A percentile compares a stretch with the other conserved stretches of the same genome.
Evolutionary conservation across 768 basidiomycete genomes (phyloP).

Genomic region (Lanmaoa rubissima): DNA sequence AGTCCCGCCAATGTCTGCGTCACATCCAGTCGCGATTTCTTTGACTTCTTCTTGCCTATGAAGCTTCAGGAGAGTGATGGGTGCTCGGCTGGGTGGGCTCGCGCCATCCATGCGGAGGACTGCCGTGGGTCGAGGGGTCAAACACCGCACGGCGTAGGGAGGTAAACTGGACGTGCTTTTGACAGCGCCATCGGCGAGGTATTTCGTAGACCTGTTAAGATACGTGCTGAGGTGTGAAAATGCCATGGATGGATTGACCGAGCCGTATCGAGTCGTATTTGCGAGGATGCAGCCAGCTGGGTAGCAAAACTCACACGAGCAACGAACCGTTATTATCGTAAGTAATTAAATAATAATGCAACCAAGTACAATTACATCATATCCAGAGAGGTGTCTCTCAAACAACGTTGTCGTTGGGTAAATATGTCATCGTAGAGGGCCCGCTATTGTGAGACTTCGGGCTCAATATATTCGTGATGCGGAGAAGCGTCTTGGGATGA

Average conservation of each 20-base stretch:
- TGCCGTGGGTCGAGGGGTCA: conserved; percentile 30
- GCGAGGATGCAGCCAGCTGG: neutral
- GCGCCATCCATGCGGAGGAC: conserved; percentile 77
- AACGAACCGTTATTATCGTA: neutral
- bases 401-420: conserved; percentile 4
- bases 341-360: neutral
- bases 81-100: conserved; percentile 56
- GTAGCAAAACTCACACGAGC: neutral
- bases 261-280: neutral
- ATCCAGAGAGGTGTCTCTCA: neutral
- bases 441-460: neutral
- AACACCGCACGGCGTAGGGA: conserved; percentile 3
- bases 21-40: conserved; percentile 77
- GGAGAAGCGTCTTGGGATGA: conserved; percentile 1
- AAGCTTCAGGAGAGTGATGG: conserved; percentile 66
- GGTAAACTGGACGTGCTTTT: conserved; percentile 36
- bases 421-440: neutral
- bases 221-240: conserved; percentile 30
- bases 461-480: neutral
- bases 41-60: conserved; percentile 55
- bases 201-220: conserved; percentile 38
- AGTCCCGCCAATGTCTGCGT: conserved; percentile 84
- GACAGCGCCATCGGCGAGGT: conserved; percentile 40
- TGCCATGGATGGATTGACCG: conserved; percentile 18
- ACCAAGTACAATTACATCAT: neutral